phyloP scores from a whole-genome alignment of 176 grass and related monocot genomes.

The Avena sativa region DNA sequence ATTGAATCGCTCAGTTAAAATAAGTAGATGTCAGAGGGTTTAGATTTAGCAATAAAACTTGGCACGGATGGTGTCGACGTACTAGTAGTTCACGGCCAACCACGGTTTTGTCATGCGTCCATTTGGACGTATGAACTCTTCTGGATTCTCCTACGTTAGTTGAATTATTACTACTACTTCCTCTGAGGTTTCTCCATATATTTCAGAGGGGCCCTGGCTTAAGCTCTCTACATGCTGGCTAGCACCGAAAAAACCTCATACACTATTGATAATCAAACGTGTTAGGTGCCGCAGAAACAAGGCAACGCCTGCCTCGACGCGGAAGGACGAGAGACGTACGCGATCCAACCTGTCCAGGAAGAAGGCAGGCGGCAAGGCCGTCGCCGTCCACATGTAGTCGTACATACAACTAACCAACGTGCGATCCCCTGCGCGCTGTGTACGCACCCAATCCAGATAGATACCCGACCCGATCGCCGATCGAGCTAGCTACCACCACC shows the following conservation, averaged over 20 bases:
- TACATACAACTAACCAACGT: background rate
- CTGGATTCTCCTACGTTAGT: background rate
- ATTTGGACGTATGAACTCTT: background rate
- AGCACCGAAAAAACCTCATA: too few species aligned
- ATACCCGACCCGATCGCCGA: background rate
- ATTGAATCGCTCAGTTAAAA: too few species aligned
- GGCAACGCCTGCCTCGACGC: background rate
- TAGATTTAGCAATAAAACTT: too few species aligned
- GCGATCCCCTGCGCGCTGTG: background rate
- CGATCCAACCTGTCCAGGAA: background rate
- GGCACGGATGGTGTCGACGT: background rate
- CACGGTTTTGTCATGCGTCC: background rate
- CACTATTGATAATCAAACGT: background rate
- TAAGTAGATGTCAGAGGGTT: too few species aligned
- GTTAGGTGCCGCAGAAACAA: background rate
- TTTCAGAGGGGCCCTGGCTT: background rate
- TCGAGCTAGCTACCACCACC: background rate
- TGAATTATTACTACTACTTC: background rate
- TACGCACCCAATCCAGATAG: conserved; percentile 17
- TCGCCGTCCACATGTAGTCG: background rate
- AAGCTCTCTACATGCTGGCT: background rate
- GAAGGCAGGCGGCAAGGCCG: background rate
- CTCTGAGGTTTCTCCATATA: background rate
- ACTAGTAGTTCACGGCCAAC: background rate
- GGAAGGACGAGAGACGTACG: background rate